These are phyloP conservation scores for Solanum peruvianum DNA, from an alignment of 257 asterid species.

Conservation along the genomic window DNA sequence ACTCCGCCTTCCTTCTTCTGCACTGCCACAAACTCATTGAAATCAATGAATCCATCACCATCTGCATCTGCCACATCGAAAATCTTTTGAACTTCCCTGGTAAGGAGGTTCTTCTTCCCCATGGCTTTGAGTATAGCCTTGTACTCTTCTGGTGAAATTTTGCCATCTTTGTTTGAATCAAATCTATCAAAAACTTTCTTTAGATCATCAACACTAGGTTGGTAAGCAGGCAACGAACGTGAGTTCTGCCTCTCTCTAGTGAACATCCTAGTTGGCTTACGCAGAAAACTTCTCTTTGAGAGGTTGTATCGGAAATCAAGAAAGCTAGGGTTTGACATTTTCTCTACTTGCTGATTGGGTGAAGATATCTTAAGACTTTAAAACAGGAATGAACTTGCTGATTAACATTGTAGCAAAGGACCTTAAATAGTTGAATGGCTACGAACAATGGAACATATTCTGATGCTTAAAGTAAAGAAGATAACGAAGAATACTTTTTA, in stretches of 20 bases:
- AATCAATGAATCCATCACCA: conserved; percentile 78
- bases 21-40: conserved; percentile 72
- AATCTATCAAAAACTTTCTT: conserved; percentile 58
- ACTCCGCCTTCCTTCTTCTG: conserved; percentile 71
- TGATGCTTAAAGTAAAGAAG: conserved; percentile 23
- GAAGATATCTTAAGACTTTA: background rate
- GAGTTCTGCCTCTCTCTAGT: conserved; percentile 45
- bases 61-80: conserved; percentile 72
- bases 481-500: conserved; percentile 29
- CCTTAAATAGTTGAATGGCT: conserved; percentile 7
- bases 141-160: conserved; percentile 80
- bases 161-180: conserved; percentile 65
- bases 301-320: conserved; percentile 62
- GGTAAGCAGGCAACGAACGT: conserved; percentile 20
- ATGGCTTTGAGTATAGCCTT: conserved; percentile 49
- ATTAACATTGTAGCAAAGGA: background rate
- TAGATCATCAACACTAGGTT: conserved; percentile 48
- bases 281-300: conserved; percentile 44
- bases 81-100: conserved; percentile 57
- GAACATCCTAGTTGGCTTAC: conserved; percentile 52
- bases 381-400: background rate
- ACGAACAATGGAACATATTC: background rate
- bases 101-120: conserved; percentile 34
- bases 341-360: background rate
- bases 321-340: conserved; percentile 43